phyloP scores from a whole-genome alignment of 371 early-diverging fungal species.

The Mortierella sp. region DNA sequence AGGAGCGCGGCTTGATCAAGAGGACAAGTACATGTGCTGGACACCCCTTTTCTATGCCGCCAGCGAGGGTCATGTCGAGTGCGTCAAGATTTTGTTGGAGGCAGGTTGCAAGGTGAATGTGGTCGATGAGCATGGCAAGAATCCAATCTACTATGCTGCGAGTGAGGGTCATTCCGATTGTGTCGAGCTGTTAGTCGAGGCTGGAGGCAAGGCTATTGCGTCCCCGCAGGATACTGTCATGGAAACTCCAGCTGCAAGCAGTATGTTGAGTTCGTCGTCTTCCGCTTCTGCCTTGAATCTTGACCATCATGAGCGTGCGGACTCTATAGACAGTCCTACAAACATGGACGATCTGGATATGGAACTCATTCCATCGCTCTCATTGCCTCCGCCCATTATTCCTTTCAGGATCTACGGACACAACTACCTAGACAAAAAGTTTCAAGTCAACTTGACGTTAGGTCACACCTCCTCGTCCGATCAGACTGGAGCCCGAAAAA shows the following conservation, averaged over 20 bases:
- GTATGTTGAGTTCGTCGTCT: constrained; percentile 15
- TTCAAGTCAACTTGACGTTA: constrained; percentile 56
- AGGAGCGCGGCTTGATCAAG: constrained; percentile 80
- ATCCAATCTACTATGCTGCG: constrained; percentile 94
- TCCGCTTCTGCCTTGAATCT: neutral
- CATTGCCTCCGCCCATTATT: constrained; percentile 93
- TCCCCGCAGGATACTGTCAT: constrained; percentile 34
- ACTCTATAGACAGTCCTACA: constrained; percentile 61
- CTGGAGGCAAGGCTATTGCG: constrained; percentile 61
- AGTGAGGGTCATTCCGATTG: constrained; percentile 93
- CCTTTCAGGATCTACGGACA: constrained; percentile 98
- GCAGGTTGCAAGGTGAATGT: constrained; percentile 84
- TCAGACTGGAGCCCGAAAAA: constrained; percentile 16
- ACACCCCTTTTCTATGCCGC: constrained; percentile 96
- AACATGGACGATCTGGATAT: constrained; percentile 46
- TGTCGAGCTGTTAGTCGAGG: constrained; percentile 52
- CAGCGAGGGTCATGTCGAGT: constrained; percentile 90
- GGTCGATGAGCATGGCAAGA: constrained; percentile 88
- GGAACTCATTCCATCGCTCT: constrained; percentile 62
- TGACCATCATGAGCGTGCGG: constrained; percentile 54
- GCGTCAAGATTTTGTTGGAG: constrained; percentile 85
- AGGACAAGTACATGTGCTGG: constrained; percentile 95
- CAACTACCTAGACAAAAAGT: constrained; percentile 91
- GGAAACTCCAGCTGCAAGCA: constrained; percentile 23
- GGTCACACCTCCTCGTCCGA: constrained; percentile 38